Base-by-base conservation (phyloP, 108 stramenopile genomes). In the Aurantiochytrium sp. region DNA sequence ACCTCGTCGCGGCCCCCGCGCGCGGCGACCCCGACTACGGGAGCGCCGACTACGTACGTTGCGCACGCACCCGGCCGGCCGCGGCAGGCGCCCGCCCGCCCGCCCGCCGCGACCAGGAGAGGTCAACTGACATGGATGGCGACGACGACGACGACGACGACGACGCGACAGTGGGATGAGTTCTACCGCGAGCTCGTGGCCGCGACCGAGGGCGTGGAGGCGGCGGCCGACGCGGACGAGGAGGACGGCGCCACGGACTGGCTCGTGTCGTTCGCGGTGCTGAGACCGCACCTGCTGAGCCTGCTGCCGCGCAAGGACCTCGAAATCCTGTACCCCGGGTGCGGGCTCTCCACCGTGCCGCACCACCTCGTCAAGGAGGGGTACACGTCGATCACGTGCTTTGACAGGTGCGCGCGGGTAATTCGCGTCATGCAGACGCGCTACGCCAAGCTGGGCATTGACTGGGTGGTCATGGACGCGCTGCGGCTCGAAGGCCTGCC, bases 401-500 rank as follows among this genome's bases (percentile, higher is more conserved):
- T 81, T 81, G 73, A 81, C 24, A 6, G 39, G 8, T 81, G 42
- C 45, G 73, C 39, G n/a, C 39, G 39, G 30, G 45, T 81, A 27
- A 1, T 81, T 81, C 73, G 45, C n/a, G 2, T 27, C 27, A 48
- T 81, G 73, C 39, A 81, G 45, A 48, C 39, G n/a, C 73, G 45
- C 6, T 30, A 81, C 24, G 45, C 39, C 6, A 48, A 41, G n/a
- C 73, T 81, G 12, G 45, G 73, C 73, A 81, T 81, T 24, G 73
- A 81, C 24, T 81, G 73, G 73, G 73, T 81, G 10, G 73, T 48
- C 42, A 81, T 81, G 73, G 73, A 81, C 45, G 73, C 45, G 39
- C 45, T 41, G 1, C 73, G 45, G 24, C n/a, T 81, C 19, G 59
- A 65, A 34, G 45, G 45, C 12, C 19, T 81, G 21, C 73, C 73